Evolutionary conservation across 1,139 yeast species (phyloP).

Genomic region (Candida neerlandica): DNA sequence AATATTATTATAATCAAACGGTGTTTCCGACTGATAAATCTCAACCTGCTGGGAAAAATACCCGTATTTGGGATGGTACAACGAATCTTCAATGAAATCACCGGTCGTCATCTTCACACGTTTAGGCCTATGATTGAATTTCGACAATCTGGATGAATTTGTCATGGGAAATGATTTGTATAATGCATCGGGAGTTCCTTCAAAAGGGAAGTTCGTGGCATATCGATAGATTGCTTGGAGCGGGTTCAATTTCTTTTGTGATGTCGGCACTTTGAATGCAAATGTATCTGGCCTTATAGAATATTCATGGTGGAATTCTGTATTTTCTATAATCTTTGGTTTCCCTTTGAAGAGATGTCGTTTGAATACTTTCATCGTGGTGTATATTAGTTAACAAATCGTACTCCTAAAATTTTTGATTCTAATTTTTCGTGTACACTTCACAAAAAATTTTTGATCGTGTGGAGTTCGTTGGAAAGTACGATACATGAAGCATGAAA

Average conservation of each 20-base stretch:
- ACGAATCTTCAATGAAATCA: constrained; percentile 83
- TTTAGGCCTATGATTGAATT: constrained; percentile 54
- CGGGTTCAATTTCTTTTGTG: constrained; percentile 31
- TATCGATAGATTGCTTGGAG: constrained; percentile 43
- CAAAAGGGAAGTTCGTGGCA: constrained; percentile 50
- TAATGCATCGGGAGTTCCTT: constrained; percentile 42
- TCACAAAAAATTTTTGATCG: too few species aligned
- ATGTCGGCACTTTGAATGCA: constrained; percentile 45
- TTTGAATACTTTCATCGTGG: constrained; percentile 3
- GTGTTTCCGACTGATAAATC: constrained; percentile 65
- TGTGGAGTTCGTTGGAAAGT: too few species aligned
- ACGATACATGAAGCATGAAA: too few species aligned
- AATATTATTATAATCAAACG: constrained; percentile 62
- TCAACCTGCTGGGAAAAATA: constrained; percentile 80
- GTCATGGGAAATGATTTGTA: constrained; percentile 41
- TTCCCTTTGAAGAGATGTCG: constrained; percentile 12
- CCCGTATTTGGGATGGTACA: constrained; percentile 81
- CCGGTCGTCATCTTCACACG: constrained; percentile 69
- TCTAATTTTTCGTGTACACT: too few species aligned
- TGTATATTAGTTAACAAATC: too few species aligned
- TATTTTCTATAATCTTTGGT: constrained; percentile 24
- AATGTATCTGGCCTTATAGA: constrained; percentile 52
- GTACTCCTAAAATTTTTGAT: too few species aligned
- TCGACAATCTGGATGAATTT: constrained; percentile 50
- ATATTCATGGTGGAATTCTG: constrained; percentile 44